These are phyloP conservation scores for Priceomyces castillae DNA, from an alignment of 805 yeast genomes.

Conservation along the genomic window DNA sequence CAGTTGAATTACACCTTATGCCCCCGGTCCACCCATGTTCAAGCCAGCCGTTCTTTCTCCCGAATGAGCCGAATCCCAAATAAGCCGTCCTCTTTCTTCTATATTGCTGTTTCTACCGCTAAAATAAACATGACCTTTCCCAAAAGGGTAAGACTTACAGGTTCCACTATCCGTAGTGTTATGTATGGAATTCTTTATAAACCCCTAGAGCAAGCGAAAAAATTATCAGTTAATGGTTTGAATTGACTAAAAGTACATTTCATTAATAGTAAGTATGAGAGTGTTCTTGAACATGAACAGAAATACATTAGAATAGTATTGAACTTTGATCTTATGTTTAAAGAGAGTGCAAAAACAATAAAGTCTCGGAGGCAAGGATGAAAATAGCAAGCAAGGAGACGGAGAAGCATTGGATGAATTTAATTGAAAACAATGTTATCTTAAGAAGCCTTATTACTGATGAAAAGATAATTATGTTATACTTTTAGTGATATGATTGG, in stretches of 20 bases:
- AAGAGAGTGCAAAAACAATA: too few species aligned
- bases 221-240: background rate
- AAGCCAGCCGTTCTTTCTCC: constrained; percentile 8
- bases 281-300: background rate
- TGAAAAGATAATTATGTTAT: too few species aligned
- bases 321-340: too few species aligned
- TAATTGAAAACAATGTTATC: too few species aligned
- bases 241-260: background rate
- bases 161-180: constrained; percentile 1
- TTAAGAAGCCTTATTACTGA: too few species aligned
- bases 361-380: too few species aligned
- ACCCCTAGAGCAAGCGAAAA: constrained; percentile 6
- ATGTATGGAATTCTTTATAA: constrained; percentile 6
- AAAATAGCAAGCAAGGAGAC: too few species aligned
- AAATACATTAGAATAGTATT: background rate
- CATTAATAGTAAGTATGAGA: constrained; percentile 1
- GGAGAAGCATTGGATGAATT: too few species aligned
- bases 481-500: too few species aligned
- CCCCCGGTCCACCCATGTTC: background rate
- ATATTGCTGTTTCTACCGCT: constrained; percentile 9
- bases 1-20: too few species aligned
- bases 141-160: constrained; percentile 9
- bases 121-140: constrained; percentile 20
- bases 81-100: constrained; percentile 1
- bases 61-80: constrained; percentile 17